Base-by-base conservation (phyloP, 768 basidiomycete genomes). In the Naganishia friedmannii region DNA sequence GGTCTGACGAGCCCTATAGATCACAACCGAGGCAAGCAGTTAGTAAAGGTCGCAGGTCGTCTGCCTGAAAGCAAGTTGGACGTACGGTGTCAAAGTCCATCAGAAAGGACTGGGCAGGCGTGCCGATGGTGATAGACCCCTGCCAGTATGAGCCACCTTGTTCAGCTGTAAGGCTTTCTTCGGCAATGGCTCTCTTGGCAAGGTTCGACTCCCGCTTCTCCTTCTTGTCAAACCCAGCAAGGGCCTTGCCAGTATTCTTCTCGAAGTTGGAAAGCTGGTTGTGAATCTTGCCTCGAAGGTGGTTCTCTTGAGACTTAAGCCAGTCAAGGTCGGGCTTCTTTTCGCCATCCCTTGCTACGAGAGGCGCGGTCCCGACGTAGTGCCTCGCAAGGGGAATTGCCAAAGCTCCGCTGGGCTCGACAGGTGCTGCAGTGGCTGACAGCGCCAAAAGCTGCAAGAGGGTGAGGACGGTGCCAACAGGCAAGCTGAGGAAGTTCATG, bases 71-170 rank as follows among this genome's bases (percentile, higher is more conserved):
- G 10, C 5, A 4, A 28, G n/a, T 29, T 32, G 48, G n/a, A 76
- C 75, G 67, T 65, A 77, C 78, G 2, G 89, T 89, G 77, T 90
- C 89, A 72, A 89, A 81, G 77, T 88, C 86, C 39, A 89, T 83
- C 2, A 83, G 82, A 21, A 89, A 74, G 26, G 72, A 65, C 77
- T 89, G 88, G 0, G 80, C 73, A 0, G 85, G 85, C 21, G 86
- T 86, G 12, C 89, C 89, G 65, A 90, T 82, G 6, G 72, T 42
- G 56, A 88, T 66, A 12, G 66, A 1, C 10, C 70, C 70, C 53
- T 66, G 65, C 65, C 70, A 71, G 32, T 66, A 67, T 8, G 53
- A 45, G 26, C 55, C 66, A 21, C 70, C 70, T 48, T 71, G 65
- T 42, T 65, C 53, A n/a, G 60, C 65, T 26, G 32, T 66, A 19